Evolutionary conservation across 2,329 filamentous ascomycete genomes (phyloP), one percentile per base, ranked within the genome.

Genomic region (Cladophialophora exuberans): DNA sequence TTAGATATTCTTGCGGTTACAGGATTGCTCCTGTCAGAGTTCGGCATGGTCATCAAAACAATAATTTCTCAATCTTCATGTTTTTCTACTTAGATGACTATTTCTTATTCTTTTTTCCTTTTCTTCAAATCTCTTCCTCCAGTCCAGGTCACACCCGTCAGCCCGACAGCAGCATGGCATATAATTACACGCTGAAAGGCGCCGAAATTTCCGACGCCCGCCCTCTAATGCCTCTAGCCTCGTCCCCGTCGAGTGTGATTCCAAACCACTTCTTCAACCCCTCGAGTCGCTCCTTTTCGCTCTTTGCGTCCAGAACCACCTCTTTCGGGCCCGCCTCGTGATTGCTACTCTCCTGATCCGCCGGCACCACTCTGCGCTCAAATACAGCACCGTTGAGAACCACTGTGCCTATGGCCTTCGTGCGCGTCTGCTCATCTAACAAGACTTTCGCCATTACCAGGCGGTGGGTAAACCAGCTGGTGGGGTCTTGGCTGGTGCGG

Each of bases 391-490:
- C 75, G 3, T 77, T 66, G 59, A 87, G 64, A 68, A 81, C 78
- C 50, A 79, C 68, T 64, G 82, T 79, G 1, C 83, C 83, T 4
- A 38, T 51, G n/a, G 22, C 76, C 71, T 42, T 83, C 73, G 59
- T 75, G 71, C 9, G 72, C 67, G 0, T 74, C 71, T 73, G 72
- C 31, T 74, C 70, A 41, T 81, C 70, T 52, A 82, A 65, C 56
- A 86, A 70, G 69, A 84, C 83, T 67, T 74, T 79, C 48, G 77
- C 73, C 52, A 81, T 77, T 17, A 86, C 66, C 30, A 86, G 68
- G 2, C 66, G 76, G 52, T 75, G 71, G 9, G 78, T 81, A 67
- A 87, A 86, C 66, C 77, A 81, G 52, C 75, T 80, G 25, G 68
- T 66, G 18, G 72, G 69, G 52, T 70, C 73, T 39, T 75, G 76